A percentile compares a stretch with the other conserved stretches of the same genome.
Conservation (phyloP, 495 filamentous ascomycete genomes). For the Aspergillus panamensis region DNA sequence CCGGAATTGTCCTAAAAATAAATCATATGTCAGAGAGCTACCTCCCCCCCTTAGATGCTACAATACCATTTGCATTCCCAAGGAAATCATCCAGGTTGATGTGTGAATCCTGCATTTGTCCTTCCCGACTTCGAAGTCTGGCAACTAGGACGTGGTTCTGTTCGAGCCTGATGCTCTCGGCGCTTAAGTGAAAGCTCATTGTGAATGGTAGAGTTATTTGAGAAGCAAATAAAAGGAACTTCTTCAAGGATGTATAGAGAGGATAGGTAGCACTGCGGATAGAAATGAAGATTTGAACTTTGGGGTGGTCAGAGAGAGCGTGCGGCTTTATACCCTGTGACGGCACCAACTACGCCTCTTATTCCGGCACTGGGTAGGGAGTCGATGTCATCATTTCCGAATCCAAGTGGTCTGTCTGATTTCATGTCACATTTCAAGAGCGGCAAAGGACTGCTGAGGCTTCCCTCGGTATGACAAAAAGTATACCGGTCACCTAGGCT, state of each 20-base stretch:
- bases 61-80: constrained; percentile 45
- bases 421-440: too few species aligned
- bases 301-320: too few species aligned
- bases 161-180: constrained; percentile 36
- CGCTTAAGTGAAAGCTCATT: constrained; percentile 46
- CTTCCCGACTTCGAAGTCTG: constrained; percentile 25
- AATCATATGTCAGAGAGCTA: not conserved
- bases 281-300: too few species aligned
- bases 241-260: not conserved
- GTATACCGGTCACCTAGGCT: too few species aligned
- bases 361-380: too few species aligned
- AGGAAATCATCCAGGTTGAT: constrained; percentile 40
- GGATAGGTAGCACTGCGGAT: not conserved
- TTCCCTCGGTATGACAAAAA: too few species aligned
- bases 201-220: constrained; percentile 5
- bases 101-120: constrained; percentile 30
- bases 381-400: too few species aligned
- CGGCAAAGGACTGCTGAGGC: too few species aligned
- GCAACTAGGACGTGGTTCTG: constrained; percentile 43
- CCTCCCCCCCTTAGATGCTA: not conserved
- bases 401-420: too few species aligned
- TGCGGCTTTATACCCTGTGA: too few species aligned
- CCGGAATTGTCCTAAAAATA: constrained; percentile 36
- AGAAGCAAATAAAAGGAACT: not conserved
- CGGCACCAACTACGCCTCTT: too few species aligned